phyloP scores from a whole-genome alignment of 2,329 filamentous ascomycete genomes.

The Aspergillus pseudoterreus region DNA sequence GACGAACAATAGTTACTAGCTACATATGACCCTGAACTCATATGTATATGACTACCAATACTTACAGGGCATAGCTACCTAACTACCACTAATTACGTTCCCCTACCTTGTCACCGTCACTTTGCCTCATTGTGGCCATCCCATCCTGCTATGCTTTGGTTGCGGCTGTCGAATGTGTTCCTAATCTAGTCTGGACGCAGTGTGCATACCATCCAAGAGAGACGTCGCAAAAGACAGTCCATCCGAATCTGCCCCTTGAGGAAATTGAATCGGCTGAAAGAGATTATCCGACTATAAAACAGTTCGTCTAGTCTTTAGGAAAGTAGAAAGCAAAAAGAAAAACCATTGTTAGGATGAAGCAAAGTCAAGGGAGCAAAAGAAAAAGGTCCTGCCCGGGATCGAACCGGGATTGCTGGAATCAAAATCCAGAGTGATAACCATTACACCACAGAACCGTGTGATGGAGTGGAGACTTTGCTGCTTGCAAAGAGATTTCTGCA shows the following conservation, averaged over 20 bases:
- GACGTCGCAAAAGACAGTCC: too few relatives aligned
- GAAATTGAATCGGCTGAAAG: neutral
- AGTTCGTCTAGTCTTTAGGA: neutral
- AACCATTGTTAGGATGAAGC: too few relatives aligned
- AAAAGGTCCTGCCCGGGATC: neutral
- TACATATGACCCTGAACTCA: too few relatives aligned
- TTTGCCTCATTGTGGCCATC: too few relatives aligned
- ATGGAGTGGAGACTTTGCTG: neutral
- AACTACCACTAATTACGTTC: too few relatives aligned
- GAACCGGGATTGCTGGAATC: neutral
- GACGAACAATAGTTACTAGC: too few relatives aligned
- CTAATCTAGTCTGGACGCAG: too few relatives aligned
- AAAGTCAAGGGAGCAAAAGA: neutral
- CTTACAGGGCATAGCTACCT: too few relatives aligned
- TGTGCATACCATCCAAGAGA: too few relatives aligned
- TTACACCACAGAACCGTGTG: neutral
- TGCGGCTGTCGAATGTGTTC: neutral
- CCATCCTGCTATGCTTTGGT: neutral
- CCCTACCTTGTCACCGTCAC: too few relatives aligned
- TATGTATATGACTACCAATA: too few relatives aligned
- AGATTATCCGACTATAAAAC: neutral
- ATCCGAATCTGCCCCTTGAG: neutral
- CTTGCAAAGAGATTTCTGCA: neutral
- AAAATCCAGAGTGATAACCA: neutral
- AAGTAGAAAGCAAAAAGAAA: neutral